Percentiles rank a stretch among this genome's conserved stretches.
phyloP scores from a whole-genome alignment of 305 asterid genomes.

The Euphrasia arctica region DNA sequence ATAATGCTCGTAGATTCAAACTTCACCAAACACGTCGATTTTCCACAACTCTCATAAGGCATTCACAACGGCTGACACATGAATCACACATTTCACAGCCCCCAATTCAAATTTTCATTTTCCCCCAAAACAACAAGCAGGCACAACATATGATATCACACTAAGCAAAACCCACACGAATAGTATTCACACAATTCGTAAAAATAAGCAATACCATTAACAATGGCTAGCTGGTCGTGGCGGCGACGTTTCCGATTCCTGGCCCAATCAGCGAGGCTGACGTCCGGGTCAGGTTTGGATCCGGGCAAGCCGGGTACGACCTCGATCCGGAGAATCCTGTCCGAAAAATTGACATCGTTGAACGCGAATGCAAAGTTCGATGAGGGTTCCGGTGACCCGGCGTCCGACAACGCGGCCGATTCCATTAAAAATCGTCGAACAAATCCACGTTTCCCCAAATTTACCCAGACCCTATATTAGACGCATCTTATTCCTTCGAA shows the following conservation, averaged over 20 bases:
- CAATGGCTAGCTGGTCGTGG: constrained; percentile 37
- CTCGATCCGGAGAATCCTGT: constrained; percentile 65
- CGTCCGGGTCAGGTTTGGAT: constrained; percentile 41
- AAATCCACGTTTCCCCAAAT: constrained; percentile 29
- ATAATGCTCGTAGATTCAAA: too few species aligned
- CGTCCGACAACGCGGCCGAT: constrained; percentile 33
- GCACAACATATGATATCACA: neutral
- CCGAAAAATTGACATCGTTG: constrained; percentile 70
- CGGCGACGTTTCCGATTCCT: constrained; percentile 80
- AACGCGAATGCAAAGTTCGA: constrained; percentile 67
- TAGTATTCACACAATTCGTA: neutral
- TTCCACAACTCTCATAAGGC: neutral
- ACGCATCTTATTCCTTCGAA: too few species aligned
- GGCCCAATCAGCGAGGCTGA: constrained; percentile 50
- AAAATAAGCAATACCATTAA: constrained; percentile 28
- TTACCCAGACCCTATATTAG: neutral
- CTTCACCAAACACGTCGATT: neutral
- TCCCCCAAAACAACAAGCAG: neutral
- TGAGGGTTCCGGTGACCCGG: constrained; percentile 38
- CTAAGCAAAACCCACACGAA: neutral
- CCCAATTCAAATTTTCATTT: neutral
- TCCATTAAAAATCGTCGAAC: constrained; percentile 46
- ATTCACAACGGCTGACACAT: neutral
- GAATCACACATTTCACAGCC: neutral
- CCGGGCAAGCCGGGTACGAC: constrained; percentile 50